Percentiles rank a stretch among this genome's conserved stretches.
phyloP scores from a whole-genome alignment of 768 basidiomycete species.

The Hemileccinum rubropunctum region DNA sequence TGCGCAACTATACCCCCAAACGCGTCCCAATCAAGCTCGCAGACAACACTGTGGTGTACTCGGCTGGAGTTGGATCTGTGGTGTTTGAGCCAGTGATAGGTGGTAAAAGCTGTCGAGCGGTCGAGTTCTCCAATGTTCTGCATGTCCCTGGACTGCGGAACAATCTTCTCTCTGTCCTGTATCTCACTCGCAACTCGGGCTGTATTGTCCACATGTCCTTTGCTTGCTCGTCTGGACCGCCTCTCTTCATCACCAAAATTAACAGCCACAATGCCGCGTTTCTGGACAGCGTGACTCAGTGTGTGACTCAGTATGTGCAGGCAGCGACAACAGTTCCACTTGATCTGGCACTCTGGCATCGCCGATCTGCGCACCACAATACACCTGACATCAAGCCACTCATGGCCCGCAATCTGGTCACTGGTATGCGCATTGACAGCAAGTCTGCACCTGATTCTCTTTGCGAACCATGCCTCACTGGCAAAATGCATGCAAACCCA shows the following conservation, averaged over 20 bases:
- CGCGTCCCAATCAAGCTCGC: background rate
- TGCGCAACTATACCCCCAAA: background rate
- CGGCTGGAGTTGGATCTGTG: constrained; percentile 1
- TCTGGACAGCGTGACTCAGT: constrained; percentile 12
- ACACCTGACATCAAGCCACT: constrained; percentile 6
- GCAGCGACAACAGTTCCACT: constrained; percentile 3
- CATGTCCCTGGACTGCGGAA: constrained; percentile 15
- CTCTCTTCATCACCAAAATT: background rate
- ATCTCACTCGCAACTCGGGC: constrained; percentile 1
- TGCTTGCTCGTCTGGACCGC: background rate
- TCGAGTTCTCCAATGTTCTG: constrained; percentile 17
- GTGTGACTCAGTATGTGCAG: background rate
- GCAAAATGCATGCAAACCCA: too few species aligned
- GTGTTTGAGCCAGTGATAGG: constrained; percentile 4
- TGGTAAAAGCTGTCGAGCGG: constrained; percentile 1
- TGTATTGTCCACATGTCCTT: constrained; percentile 8
- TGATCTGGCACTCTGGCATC: constrained; percentile 21
- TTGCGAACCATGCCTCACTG: too few species aligned
- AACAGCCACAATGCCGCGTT: constrained; percentile 16
- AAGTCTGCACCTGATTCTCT: too few species aligned
- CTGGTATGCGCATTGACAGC: background rate
- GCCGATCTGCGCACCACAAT: constrained; percentile 20
- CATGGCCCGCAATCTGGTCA: constrained; percentile 8
- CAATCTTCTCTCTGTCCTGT: constrained; percentile 19
- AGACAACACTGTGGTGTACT: background rate